These are phyloP conservation scores for Senecio squalidus DNA, from an alignment of 140 eudicot genomes.

Conservation along the genomic window DNA sequence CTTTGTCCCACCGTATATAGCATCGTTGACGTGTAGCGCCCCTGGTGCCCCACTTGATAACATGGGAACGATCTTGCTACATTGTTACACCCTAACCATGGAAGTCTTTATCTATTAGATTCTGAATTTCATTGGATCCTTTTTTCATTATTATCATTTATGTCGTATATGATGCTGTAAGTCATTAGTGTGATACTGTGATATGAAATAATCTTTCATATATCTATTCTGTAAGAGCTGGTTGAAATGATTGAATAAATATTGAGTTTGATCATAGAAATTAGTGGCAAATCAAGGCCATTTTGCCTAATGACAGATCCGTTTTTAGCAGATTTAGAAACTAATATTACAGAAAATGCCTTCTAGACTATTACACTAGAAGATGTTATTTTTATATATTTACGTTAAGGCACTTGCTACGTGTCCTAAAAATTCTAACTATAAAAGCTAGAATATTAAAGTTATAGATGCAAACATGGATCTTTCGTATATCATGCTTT, in stretches of 20 bases:
- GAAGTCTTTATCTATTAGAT: slow-evolving; percentile 1
- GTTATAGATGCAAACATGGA: too few species aligned
- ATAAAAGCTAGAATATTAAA: too few species aligned
- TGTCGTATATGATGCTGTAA: neutral
- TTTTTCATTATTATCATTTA: neutral
- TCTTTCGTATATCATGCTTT: too few species aligned
- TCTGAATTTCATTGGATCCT: neutral
- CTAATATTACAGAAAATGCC: too few species aligned
- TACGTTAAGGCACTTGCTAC: too few species aligned
- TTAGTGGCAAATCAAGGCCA: neutral
- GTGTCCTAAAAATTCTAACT: too few species aligned
- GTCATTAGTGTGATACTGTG: neutral
- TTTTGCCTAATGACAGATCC: neutral
- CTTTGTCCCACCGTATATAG: neutral
- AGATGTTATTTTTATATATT: too few species aligned
- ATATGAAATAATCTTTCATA: neutral
- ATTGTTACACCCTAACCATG: slow-evolving; percentile 16
- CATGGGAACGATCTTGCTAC: neutral
- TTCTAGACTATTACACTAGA: too few species aligned
- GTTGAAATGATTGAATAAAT: too few species aligned
- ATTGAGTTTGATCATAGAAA: too few species aligned
- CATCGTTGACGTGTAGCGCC: slow-evolving; percentile 1
- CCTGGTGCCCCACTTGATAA: slow-evolving; percentile 8
- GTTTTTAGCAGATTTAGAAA: too few species aligned
- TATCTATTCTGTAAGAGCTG: neutral